Evolutionary conservation across 83 land plant genomes (phyloP).

Genomic region (Thuja plicata): DNA sequence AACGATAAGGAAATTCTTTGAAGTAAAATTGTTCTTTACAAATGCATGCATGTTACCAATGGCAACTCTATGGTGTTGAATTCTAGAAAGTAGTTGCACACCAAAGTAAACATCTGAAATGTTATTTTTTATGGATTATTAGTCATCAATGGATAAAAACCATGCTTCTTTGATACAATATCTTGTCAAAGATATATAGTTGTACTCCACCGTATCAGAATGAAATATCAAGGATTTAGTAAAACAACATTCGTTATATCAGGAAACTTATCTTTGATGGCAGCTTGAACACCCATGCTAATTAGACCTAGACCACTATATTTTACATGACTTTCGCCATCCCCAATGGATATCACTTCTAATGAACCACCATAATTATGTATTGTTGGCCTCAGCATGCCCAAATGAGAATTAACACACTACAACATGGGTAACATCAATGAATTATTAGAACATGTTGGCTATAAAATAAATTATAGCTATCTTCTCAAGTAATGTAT

Average conservation of each 20-base stretch:
- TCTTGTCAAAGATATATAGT: background rate
- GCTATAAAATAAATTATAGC: background rate
- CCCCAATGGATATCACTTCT: slow-evolving; percentile 76
- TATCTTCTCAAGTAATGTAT: background rate
- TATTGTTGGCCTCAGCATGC: too few species aligned
- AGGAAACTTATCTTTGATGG: slow-evolving; percentile 94
- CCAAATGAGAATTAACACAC: too few species aligned
- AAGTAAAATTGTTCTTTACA: too few species aligned
- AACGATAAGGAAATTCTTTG: too few species aligned
- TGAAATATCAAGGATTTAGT: slow-evolving; percentile 7
- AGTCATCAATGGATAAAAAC: background rate
- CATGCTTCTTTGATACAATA: background rate
- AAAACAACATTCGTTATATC: slow-evolving; percentile 75
- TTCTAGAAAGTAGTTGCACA: background rate
- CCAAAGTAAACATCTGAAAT: background rate
- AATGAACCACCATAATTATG: slow-evolving; percentile 87
- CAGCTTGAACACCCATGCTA: slow-evolving; percentile 91
- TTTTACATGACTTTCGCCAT: slow-evolving; percentile 71
- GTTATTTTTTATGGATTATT: background rate
- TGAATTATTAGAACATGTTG: background rate
- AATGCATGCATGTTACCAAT: too few species aligned
- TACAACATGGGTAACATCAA: too few species aligned
- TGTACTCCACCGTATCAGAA: too few species aligned
- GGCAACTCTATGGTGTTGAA: background rate
- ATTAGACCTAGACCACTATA: slow-evolving; percentile 85